Base-by-base conservation (phyloP, 371 early-diverging fungal species). In the Actinomortierella ambigua region DNA sequence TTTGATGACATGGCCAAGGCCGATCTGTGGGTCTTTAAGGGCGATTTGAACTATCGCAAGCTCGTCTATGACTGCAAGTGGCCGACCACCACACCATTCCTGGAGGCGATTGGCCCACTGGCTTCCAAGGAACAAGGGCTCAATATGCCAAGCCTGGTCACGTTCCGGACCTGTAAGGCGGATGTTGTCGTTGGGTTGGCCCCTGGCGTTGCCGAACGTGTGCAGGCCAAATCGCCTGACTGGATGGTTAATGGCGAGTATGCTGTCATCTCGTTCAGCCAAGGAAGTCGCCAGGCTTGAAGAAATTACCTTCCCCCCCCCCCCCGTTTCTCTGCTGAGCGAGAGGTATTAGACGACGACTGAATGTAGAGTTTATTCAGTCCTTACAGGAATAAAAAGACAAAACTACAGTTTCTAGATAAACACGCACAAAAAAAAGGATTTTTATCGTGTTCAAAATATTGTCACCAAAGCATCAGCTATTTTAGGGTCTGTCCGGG, bases 11-110 rank as follows among this genome's bases (percentile, higher is more conserved):
- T 88, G 69, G 51, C 83, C 14, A 65, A 80, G 26, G 79, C 92
- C 3, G 81, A 86, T 23, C 58, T 95, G 23, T 80, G 93, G 39
- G 82, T 98, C 17, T 97, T 94, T 73, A 98, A 98, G 76, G 98
- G 98, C 29, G 98, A 98, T 66, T 71, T 98, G 65, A 98, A 98
- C 81, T 98, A 92, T 76, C 85, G 98, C 59, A 98, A 98, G 71
- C 80, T 95, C 18, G 88, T 91, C 4, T 93, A 92, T 78, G 96
- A 96, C 65, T 90, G 91, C 69, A 80, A 88, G 27, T 97, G 95
- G 93, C 86, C 88, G 0, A 78, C 85, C 0, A 87, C 88, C 0
- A 95, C 94, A 2, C 85, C 93, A 2, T 95, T 98, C 68, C 68
- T 52, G 27, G 84, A 86, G 11, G 95, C 95, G 0, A 88, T 96